Evolutionary conservation across 257 asterid species (phyloP).

Genomic region (Knoxia roxburghii): DNA sequence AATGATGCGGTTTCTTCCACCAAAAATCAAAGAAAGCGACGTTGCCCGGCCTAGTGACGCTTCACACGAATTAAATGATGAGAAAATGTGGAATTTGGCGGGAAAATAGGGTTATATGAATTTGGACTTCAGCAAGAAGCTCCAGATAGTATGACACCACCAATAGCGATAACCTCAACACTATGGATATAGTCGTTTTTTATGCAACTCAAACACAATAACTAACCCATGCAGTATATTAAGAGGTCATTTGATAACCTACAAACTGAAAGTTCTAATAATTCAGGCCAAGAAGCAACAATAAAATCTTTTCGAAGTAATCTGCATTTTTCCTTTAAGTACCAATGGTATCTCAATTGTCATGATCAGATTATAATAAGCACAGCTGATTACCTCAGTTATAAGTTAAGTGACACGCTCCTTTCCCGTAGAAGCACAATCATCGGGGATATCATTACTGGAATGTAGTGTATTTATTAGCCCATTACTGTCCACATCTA

Average conservation of each 20-base stretch:
- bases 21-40: too few species aligned
- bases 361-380: constrained; percentile 1
- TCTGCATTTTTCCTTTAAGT: neutral
- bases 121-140: too few species aligned
- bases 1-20: too few species aligned
- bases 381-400: constrained; percentile 44
- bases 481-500: constrained; percentile 31
- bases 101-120: too few species aligned
- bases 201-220: neutral
- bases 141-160: too few species aligned
- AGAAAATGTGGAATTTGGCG: too few species aligned
- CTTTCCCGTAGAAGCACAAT: constrained; percentile 31
- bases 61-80: too few species aligned
- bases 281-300: neutral
- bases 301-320: neutral
- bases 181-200: too few species aligned
- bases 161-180: too few species aligned
- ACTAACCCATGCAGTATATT: neutral
- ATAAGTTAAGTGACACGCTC: constrained; percentile 28
- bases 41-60: too few species aligned
- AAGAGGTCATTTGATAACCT: neutral
- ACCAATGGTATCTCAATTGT: neutral
- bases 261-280: neutral
- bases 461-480: constrained; percentile 23
- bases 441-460: constrained; percentile 30